Evolutionary conservation across 1,284 basidiomycete species (phyloP), one percentile per base, ranked within the genome.

Genomic region (Malassezia yamatoensis): DNA sequence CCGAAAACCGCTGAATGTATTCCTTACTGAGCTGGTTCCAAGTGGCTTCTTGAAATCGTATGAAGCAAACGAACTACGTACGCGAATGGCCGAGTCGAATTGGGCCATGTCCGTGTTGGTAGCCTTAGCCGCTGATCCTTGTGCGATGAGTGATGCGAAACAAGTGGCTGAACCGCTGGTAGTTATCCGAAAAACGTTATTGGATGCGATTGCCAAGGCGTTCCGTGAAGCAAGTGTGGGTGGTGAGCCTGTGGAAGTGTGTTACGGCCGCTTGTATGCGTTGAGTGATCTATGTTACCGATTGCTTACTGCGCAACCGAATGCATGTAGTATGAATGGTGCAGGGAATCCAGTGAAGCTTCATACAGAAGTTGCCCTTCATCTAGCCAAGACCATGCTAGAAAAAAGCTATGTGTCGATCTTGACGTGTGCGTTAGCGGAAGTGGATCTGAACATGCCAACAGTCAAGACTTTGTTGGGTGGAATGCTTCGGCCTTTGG

Each of bases 381-480:
- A 96, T 62, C 82, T 96, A 55, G 90, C 94, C 40, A 98, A 96
- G 78, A 82, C 91, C 61, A 98, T 99, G 94, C 78, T 99, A 43
- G 94, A 99, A 79, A 96, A 96, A 79, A 90, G 89, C 72, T 94
- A 88, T 67, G 94, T 96, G 18, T 81, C 86, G 6, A 85, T 86
- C 3, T 79, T 99, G 34, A 96, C 94, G 0, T 85, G 80, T 49
- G 86, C 90, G 11, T 80, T 96, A 9, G 85, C 88, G 7, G 94
- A 99, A 54, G 83, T 96, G 37, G 94, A 99, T 71, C 81, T 96
- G 50, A 94, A 96, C 73, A 93, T 91, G 76, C 94, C 94, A 2
- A 85, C 91, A 64, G 84, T 96, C 62, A 85, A 86, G 55, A 82
- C 83, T 37, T 80, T 96, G 29, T 84, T 98, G 15, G 84, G 86